Base-by-base conservation (phyloP, 176 grass and related monocot species). In the Triticum monococcum region DNA sequence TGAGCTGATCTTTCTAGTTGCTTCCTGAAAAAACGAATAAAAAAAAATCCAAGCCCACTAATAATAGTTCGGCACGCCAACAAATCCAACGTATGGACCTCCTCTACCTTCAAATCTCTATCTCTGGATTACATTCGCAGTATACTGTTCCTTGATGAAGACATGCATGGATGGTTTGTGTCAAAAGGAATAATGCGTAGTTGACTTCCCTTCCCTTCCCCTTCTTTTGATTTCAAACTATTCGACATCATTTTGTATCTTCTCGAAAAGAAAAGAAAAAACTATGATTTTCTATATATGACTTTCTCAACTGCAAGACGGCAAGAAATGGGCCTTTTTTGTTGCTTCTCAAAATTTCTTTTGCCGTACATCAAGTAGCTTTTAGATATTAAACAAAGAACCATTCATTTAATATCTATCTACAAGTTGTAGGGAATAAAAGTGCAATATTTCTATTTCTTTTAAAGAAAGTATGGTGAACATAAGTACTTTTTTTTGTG, bases 161-260 rank as follows among this genome's bases (percentile, higher is more conserved):
- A 43, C 10, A 10, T 73, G 25, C 16, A 10, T 73, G 25, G 48
- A 78, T 32, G 72, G 45, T 88, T 69, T 78, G 14, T 82, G 48
- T 36, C 48, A 30, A 75, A 69, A 17, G 63, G 7, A 78, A 68
- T 28, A 70, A 20, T 60, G 52, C 65, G 73, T 79, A 43, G 64
- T 79, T 88, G 81, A 88, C 87, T 83, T 61, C 60, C 68, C 86
- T 72, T 78, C 57, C 40, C 40, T 41, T 2, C 8, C 36, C 84
- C 30, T 68, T 78, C 8, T 43, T 28, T 17, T 0, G n/a, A 68
- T 16, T 73, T 8, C 35, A 31, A 17, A 35, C 66, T 43, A 68
- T 41, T 41, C 11, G 1, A 41, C 9, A 66, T 38, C 56, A 36
- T 83, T 35, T 78, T 65, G 23, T 30, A 81, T 18, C 18, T 59